Base-by-base conservation (phyloP, 2,329 filamentous ascomycete genomes). In the Diaporthe vaccinii region DNA sequence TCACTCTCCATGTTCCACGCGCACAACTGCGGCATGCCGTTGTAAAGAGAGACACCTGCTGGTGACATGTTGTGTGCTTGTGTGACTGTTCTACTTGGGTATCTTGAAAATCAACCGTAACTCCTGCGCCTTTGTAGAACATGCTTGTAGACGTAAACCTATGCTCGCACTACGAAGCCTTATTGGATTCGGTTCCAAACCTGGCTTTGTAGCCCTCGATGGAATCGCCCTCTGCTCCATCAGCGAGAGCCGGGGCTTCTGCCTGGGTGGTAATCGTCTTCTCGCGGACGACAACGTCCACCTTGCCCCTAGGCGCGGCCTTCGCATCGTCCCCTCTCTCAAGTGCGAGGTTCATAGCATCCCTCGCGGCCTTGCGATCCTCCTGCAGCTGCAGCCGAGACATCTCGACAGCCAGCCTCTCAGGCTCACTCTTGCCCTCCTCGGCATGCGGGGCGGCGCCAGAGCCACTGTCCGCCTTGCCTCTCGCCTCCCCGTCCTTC, bases 161-260 rank as follows among this genome's bases (percentile, higher is more conserved):
- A 65, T 14, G 15, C 10, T 25, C 8, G n/a, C 9, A 22, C 65
- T 69, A 73, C 22, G 58, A 53, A 46, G 12, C 62, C 57, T 41
- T 31, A 20, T 79, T 75, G 28, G 78, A 73, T 73, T 79, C 78
- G 17, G 79, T 78, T 49, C 82, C 81, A 68, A 84, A 82, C 75
- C 83, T 87, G 44, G 84, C 83, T 78, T 82, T 87, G 80, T 90
- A 86, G n/a, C 89, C 89, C 65, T 91, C 89, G 0, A 90, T 80
- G 25, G 82, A 82, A 20, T 87, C 85, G 1, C 81, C 83, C 58
- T 83, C 82, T 2, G 80, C 77, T 10, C 75, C 74, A 5, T 78
- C 78, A 20, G 75, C 75, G n/a, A 81, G 80, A 3, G 82, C 83
- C 34, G 86, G 88, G 55, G 83, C 81, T 75, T 84, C 81, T 61